Evolutionary conservation across 495 filamentous ascomycete genomes (phyloP).

Genomic region (Penicillium maclennaniae): DNA sequence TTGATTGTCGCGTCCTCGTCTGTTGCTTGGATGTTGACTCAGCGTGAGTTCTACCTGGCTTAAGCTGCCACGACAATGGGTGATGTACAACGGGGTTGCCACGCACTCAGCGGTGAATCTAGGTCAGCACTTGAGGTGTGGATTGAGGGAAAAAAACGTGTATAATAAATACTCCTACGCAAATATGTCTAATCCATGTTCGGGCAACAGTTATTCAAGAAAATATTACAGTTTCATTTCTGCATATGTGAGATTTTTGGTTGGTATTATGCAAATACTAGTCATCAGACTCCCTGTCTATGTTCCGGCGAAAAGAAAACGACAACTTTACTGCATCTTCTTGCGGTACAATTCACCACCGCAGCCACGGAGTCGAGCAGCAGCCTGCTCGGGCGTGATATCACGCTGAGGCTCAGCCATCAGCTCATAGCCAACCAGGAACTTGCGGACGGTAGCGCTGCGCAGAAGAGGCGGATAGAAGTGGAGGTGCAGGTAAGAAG

Average conservation of each 20-base stretch:
- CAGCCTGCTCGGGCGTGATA: conserved; percentile 96
- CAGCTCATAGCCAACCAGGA: conserved; percentile 84
- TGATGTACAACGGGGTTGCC: neutral
- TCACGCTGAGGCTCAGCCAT: conserved; percentile 96
- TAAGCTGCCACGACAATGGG: conserved; percentile 3
- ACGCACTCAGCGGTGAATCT: neutral
- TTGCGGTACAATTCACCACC: conserved; percentile 83
- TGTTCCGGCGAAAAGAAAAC: neutral
- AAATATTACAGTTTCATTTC: neutral
- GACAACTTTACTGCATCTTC: conserved; percentile 40
- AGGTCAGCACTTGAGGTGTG: neutral
- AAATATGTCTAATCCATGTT: neutral
- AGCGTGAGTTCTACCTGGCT: conserved; percentile 42
- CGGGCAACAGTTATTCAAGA: neutral
- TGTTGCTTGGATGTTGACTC: conserved; percentile 76
- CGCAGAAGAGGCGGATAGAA: conserved; percentile 93
- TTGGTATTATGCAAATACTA: neutral
- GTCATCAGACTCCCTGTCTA: neutral
- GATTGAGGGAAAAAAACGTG: neutral
- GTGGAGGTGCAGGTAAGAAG: conserved; percentile 90
- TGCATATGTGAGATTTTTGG: neutral
- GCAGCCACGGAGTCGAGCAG: conserved; percentile 66
- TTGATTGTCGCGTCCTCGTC: conserved; percentile 66
- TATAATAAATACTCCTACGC: neutral
- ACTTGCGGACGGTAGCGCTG: conserved; percentile 92